A percentile compares a stretch with the other conserved stretches of the same genome.
phyloP scores from a whole-genome alignment of 805 yeast species.

The Hanseniaspora lachancei region DNA sequence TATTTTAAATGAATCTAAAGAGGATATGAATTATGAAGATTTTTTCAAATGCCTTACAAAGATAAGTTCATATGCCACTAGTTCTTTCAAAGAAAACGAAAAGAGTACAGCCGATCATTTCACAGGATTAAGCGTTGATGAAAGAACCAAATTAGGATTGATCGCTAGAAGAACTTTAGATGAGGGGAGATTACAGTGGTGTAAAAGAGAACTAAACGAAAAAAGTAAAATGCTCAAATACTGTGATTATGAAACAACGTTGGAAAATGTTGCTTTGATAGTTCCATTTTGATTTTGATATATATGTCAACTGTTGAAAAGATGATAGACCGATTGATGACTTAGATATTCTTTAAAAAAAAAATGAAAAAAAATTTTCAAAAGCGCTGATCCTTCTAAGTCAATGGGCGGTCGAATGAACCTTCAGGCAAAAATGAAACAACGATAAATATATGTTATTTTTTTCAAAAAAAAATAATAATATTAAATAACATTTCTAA shows the following conservation, averaged over 20 bases:
- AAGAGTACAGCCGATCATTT: slow-evolving; percentile 34
- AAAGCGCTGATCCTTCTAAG: background rate
- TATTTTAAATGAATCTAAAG: slow-evolving; percentile 31
- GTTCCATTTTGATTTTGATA: slow-evolving; percentile 13
- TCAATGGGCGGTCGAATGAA: background rate
- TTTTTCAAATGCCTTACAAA: slow-evolving; percentile 42
- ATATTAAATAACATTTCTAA: background rate
- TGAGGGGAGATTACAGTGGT: slow-evolving; percentile 39
- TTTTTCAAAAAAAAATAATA: background rate
- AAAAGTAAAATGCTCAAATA: slow-evolving; percentile 40
- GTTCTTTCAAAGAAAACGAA: slow-evolving; percentile 40
- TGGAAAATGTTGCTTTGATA: slow-evolving; percentile 54
- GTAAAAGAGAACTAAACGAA: background rate
- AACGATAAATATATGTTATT: background rate
- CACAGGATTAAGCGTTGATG: slow-evolving; percentile 33
- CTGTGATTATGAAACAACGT: slow-evolving; percentile 42
- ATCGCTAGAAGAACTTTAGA: slow-evolving; percentile 63
- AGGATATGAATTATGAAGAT: slow-evolving; percentile 17
- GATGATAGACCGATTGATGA: no score
- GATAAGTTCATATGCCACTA: slow-evolving; percentile 81
- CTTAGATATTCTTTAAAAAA: background rate
- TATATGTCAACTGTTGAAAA: background rate
- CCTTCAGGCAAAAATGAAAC: no score
- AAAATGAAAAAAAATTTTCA: background rate
- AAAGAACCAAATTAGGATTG: slow-evolving; percentile 51